Evolutionary conservation across 345 rosid species (phyloP).

Genomic region (Arabidopsis thaliana): TAIR10.1 NC_003070.9:26666501-26667000

Average conservation of each 20-base stretch:
- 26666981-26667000: conserved; percentile 68
- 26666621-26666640: conserved; percentile 59
- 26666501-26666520: conserved; percentile 22
- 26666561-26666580: conserved; percentile 77
- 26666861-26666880: conserved; percentile 81
- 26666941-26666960: conserved; percentile 50
- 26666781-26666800: conserved; percentile 65
- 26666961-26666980: conserved; percentile 78
- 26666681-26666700: conserved; percentile 44
- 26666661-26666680: conserved; percentile 53
- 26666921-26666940: conserved; percentile 52
- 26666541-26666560: conserved; percentile 66
- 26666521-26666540: conserved; percentile 65
- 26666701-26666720: not conserved
- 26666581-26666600: conserved; percentile 65
- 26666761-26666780: conserved; percentile 71
- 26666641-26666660: conserved; percentile 59
- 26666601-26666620: conserved; percentile 56
- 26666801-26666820: conserved; percentile 39
- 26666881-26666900: conserved; percentile 85
- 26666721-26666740: conserved; percentile 80
- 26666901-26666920: conserved; percentile 59
- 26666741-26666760: conserved; percentile 75
- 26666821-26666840: conserved; percentile 68
- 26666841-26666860: conserved; percentile 94